Evolutionary conservation across 108 stramenopile genomes (phyloP), one percentile per base, ranked within the genome.

Genomic region (Fragilariopsis cylindrus): DNA sequence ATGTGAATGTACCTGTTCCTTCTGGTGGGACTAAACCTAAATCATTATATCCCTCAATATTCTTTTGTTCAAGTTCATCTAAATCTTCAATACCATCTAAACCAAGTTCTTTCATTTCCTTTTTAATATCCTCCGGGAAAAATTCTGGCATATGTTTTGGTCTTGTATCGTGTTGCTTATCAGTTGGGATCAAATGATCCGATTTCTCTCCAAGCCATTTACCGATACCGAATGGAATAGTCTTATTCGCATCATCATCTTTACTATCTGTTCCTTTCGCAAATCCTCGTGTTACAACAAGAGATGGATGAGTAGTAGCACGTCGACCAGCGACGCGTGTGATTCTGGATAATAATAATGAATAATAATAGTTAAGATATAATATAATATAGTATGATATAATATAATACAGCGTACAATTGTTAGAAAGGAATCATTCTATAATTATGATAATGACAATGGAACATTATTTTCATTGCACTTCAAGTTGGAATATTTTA

Each of bases 81-180:
- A 95, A 81, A 48, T 95, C 94, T 65, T 91, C 91, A 39, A 92
- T 83, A 46, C 87, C 88, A 46, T 91, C 86, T 65, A 95, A 80
- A 52, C 94, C 94, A 55, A 95, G 86, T 41, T 90, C 90, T 56
- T 92, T 81, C 90, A 95, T 87, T 64, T 95, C 94, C 83, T 95
- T 95, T 62, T 87, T 86, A 43, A 95, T 45, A 72, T 87, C 87
- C 4, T 75, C 81, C 7, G 87, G 77, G 19, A 87, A 56, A 55
- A 84, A 92, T 60, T 91, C 90, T 62, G 94, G 94, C 48, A 95
- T 86, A 78, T 84, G 74, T 39, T 81, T 82, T 41, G 79, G 58
- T 55, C 82, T 84, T 16, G 86, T 69, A 53, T 83, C 84, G 70
- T 87, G 94, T 18, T 91, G 87, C 42, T 76, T 79, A 75, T 92